A percentile compares a stretch with the other conserved stretches of the same genome.
phyloP scores from a whole-genome alignment of 805 yeast species.

The Priceomyces carsonii region DNA sequence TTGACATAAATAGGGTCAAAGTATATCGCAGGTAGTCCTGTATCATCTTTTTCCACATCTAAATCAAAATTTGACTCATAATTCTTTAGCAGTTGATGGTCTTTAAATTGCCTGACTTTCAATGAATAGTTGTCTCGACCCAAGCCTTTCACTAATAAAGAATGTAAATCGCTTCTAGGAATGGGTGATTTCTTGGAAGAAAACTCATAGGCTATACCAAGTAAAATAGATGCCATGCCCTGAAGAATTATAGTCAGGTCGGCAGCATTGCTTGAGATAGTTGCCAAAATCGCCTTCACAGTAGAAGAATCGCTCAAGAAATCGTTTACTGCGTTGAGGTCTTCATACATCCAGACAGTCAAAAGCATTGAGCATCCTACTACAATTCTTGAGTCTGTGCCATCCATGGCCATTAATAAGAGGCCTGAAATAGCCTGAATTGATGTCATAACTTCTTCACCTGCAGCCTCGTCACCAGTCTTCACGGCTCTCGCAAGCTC shows the following conservation, averaged over 20 bases:
- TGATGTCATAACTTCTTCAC: constrained; percentile 68
- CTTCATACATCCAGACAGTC: constrained; percentile 76
- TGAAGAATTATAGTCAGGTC: constrained; percentile 57
- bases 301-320: constrained; percentile 68
- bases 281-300: constrained; percentile 68
- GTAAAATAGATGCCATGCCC: constrained; percentile 67
- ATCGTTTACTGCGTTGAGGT: constrained; percentile 70
- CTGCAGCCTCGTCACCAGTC: constrained; percentile 58
- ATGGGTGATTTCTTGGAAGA: constrained; percentile 61
- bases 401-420: constrained; percentile 60
- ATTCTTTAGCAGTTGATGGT: constrained; percentile 52
- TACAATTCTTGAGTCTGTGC: constrained; percentile 70
- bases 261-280: constrained; percentile 49
- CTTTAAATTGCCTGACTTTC: constrained; percentile 71
- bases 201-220: constrained; percentile 84
- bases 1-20: constrained; percentile 65
- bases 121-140: constrained; percentile 80
- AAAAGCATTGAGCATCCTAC: constrained; percentile 77
- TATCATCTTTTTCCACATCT: constrained; percentile 61
- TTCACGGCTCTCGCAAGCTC: constrained; percentile 47
- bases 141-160: constrained; percentile 64
- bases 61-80: constrained; percentile 54
- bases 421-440: constrained; percentile 80
- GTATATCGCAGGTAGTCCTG: constrained; percentile 86
- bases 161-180: constrained; percentile 58